phyloP scores from a whole-genome alignment of 768 basidiomycete species.

The Lyophyllum shimeji region DNA sequence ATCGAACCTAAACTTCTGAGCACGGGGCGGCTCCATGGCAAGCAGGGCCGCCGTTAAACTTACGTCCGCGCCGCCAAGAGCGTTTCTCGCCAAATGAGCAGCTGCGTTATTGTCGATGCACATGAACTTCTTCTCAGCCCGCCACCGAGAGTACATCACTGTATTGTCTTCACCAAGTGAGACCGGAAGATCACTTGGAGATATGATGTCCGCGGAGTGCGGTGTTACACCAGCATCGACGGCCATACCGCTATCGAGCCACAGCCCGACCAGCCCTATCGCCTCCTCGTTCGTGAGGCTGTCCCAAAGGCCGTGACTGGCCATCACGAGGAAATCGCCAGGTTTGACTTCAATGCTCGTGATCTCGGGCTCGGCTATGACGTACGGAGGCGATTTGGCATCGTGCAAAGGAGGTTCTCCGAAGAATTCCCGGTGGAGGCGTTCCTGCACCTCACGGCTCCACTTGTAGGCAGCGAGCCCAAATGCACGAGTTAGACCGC shows the following conservation, averaged over 20 bases:
- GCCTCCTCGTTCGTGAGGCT: conserved; percentile 53
- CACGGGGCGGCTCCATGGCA: conserved; percentile 31
- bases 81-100: conserved; percentile 49
- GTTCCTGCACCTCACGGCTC: conserved; percentile 34
- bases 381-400: conserved; percentile 44
- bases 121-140: conserved; percentile 37
- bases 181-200: conserved; percentile 28
- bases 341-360: conserved; percentile 40
- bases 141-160: conserved; percentile 35
- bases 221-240: neutral
- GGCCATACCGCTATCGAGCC: conserved; percentile 30
- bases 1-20: conserved; percentile 32
- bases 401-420: conserved; percentile 27
- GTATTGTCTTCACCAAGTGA: conserved; percentile 27
- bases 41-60: conserved; percentile 39
- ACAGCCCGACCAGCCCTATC: conserved; percentile 51
- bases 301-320: conserved; percentile 54
- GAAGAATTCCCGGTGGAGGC: conserved; percentile 33
- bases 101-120: conserved; percentile 42
- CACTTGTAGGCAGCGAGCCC: conserved; percentile 46
- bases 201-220: conserved; percentile 7
- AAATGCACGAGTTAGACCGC: conserved; percentile 37
- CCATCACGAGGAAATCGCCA: conserved; percentile 55
- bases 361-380: conserved; percentile 53
- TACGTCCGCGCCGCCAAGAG: conserved; percentile 45